Conservation (phyloP, 2,329 filamentous ascomycete genomes). For the Rhinocladiella mackenziei region DNA sequence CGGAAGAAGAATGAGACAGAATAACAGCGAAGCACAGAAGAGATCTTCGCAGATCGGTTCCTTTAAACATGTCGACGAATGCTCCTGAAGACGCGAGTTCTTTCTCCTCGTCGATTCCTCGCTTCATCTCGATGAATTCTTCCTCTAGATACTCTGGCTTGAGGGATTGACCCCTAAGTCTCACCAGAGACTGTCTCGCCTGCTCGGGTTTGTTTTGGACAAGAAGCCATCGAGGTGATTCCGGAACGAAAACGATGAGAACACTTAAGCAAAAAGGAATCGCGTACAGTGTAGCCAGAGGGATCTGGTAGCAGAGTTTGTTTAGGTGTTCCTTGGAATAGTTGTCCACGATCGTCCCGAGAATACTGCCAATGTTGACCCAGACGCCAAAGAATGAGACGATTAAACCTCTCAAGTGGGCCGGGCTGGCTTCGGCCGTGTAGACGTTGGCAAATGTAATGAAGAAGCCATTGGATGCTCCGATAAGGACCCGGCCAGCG, state of each 20-base stretch:
- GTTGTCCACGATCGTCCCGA: conserved; percentile 46
- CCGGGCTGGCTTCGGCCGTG: conserved; percentile 47
- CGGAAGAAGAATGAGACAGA: conserved; percentile 33
- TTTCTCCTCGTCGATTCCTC: conserved; percentile 18
- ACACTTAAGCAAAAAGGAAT: conserved; percentile 47
- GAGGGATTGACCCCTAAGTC: conserved; percentile 15
- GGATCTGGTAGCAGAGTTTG: conserved; percentile 47
- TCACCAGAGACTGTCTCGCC: conserved; percentile 12
- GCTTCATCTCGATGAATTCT: conserved; percentile 28
- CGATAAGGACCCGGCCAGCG: conserved; percentile 45
- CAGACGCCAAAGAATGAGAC: conserved; percentile 49
- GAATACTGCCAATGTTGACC: conserved; percentile 48
- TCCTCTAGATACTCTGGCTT: conserved; percentile 14
- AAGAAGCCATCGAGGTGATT: conserved; percentile 39
- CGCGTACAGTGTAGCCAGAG: conserved; percentile 45
- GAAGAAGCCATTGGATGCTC: conserved; percentile 44
- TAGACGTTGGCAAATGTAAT: conserved; percentile 48
- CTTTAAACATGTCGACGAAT: conserved; percentile 34
- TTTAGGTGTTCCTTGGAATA: conserved; percentile 38
- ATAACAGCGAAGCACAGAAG: conserved; percentile 55
- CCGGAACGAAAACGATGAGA: conserved; percentile 46
- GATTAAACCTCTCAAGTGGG: conserved; percentile 47
- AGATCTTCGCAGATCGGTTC: conserved; percentile 33
- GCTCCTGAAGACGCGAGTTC: conserved; percentile 15
- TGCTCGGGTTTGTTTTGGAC: conserved; percentile 21